These are phyloP conservation scores for Aspergillus candidus DNA, from an alignment of 2,329 filamentous ascomycete genomes.

Conservation along the genomic window DNA sequence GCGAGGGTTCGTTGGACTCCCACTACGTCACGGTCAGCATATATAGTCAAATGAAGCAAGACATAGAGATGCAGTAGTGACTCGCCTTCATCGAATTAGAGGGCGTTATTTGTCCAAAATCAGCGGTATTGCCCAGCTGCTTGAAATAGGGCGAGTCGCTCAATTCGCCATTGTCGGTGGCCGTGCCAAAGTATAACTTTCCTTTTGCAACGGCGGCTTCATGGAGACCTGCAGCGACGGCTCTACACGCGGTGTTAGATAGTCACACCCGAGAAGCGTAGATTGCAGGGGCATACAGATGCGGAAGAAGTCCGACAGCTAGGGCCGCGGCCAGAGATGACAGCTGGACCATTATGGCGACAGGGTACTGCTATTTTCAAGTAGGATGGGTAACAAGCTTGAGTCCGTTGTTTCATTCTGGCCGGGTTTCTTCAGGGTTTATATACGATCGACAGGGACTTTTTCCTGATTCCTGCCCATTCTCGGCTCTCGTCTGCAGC, in stretches of 20 bases:
- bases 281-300: neutral
- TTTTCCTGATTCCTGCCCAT: too few relatives aligned
- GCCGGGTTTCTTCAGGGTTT: too few relatives aligned
- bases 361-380: too few relatives aligned
- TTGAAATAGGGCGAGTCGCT: conserved; percentile 50
- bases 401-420: too few relatives aligned
- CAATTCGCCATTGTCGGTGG: conserved; percentile 52
- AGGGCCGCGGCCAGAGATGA: neutral
- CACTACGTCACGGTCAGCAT: conserved; percentile 41
- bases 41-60: neutral
- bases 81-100: conserved; percentile 54
- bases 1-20: conserved; percentile 55
- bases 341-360: too few relatives aligned
- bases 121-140: conserved; percentile 53
- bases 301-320: neutral
- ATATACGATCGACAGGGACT: too few relatives aligned
- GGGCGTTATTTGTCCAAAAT: conserved; percentile 61
- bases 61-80: neutral
- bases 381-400: too few relatives aligned
- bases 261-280: neutral
- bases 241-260: conserved; percentile 9
- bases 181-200: conserved; percentile 52
- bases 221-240: conserved; percentile 19
- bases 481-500: too few relatives aligned
- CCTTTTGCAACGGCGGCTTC: conserved; percentile 49